Base-by-base conservation (phyloP, 2,329 filamentous ascomycete species). In the Dactylonectria macrodidyma region DNA sequence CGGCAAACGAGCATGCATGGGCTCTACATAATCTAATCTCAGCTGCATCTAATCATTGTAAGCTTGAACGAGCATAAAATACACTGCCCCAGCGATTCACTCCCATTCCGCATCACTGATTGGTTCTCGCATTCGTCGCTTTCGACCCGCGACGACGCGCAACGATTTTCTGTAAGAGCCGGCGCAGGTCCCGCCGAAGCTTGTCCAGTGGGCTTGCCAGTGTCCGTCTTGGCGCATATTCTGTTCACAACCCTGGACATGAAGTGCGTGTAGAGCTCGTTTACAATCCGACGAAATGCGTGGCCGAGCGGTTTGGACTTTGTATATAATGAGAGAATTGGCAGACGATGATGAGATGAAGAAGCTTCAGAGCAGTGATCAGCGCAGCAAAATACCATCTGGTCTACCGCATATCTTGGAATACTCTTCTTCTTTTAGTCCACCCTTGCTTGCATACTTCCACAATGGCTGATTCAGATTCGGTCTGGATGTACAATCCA, bases 401-500 rank as follows among this genome's bases (percentile, higher is more conserved):
- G 12, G 6, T 0, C 11, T 36, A 34, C 12, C 33, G 5, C 16
- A 34, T 52, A 30, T 34, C 34, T 3, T 4, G 8, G 1, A 30
- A 9, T n/a, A 52, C n/a, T 38, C 19, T 41, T 33, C 22, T 24
- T 30, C 12, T 52, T n/a, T 9, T 12, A 1, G 16, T 38, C 33
- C 34, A 3, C 9, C 11, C 11, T 9, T 26, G 5, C 26, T 30
- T 30, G 7, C 19, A 24, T 34, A 44, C 34, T 10, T 19, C 30
- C 64, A 55, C 12, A 55, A 80, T 79, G 76, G 66, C 71, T 47
- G 69, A 75, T 19, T 66, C 72, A 22, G 64, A 72, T 14, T 72
- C 59, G 56, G 78, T 85, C 22, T 87, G 83, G 79, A 80, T 82
- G 66, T 86, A 85, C 71, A 72, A 78, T 19, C 82, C 84, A n/a